phyloP scores from a whole-genome alignment of 2,329 filamentous ascomycete genomes.

The Emmonsia crescens region DNA sequence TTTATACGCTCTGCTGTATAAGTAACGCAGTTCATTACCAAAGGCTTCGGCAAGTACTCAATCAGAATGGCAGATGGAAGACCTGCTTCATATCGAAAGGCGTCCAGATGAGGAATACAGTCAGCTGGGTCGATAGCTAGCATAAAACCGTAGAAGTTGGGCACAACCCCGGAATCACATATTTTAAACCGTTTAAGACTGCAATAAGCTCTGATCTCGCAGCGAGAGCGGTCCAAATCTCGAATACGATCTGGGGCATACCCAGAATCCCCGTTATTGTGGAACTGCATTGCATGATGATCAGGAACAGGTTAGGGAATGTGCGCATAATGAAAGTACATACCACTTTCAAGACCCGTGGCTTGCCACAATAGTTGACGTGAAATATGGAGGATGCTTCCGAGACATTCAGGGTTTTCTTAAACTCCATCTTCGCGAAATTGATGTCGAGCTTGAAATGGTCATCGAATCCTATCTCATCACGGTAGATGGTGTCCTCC shows the following conservation, averaged over 20 bases:
- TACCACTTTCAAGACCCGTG: conserved; percentile 8
- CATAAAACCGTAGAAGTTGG: too few relatives aligned
- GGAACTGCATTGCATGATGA: conserved; percentile 5
- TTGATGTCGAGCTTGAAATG: background rate
- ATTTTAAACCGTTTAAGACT: too few relatives aligned
- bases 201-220: conserved; percentile 6
- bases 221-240: conserved; percentile 5
- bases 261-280: conserved; percentile 7
- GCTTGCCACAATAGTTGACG: conserved; percentile 1
- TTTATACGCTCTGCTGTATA: too few relatives aligned
- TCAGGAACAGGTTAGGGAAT: background rate
- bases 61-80: too few relatives aligned
- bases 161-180: too few relatives aligned
- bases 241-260: background rate
- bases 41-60: too few relatives aligned
- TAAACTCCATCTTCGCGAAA: background rate
- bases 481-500: too few relatives aligned
- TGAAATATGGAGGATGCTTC: background rate
- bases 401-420: background rate
- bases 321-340: background rate
- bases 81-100: too few relatives aligned
- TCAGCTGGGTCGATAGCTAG: conserved; percentile 4
- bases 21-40: too few relatives aligned
- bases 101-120: conserved; percentile 8
- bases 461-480: background rate